These are phyloP conservation scores for Arabis alpina DNA, from an alignment of 345 rosid genomes.

Conservation along the genomic window DNA sequence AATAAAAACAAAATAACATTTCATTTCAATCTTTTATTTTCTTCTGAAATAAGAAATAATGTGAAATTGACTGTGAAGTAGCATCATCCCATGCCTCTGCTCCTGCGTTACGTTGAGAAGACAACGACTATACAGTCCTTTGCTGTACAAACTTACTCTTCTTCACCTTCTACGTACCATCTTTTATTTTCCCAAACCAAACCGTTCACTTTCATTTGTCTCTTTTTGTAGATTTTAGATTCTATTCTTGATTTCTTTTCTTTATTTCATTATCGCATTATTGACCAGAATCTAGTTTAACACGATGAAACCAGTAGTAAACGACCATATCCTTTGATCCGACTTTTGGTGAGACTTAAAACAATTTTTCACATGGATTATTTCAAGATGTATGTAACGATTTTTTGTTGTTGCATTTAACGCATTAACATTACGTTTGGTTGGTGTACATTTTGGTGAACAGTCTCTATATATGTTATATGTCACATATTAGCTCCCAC, in stretches of 20 bases:
- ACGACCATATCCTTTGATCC: too few species aligned
- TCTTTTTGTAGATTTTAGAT: constrained; percentile 32
- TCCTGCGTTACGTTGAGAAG: constrained; percentile 35
- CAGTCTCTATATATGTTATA: constrained; percentile 3
- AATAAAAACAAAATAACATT: constrained; percentile 23
- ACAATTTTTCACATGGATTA: not conserved
- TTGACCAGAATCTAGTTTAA: constrained; percentile 1
- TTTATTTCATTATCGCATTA: not conserved
- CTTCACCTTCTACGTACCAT: constrained; percentile 37
- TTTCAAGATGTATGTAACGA: not conserved
- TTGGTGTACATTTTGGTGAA: not conserved
- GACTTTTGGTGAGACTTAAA: not conserved
- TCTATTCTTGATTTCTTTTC: constrained; percentile 11
- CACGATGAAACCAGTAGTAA: not conserved
- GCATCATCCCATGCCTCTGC: constrained; percentile 36
- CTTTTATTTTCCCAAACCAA: constrained; percentile 17
- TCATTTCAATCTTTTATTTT: not conserved
- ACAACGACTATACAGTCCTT: constrained; percentile 38
- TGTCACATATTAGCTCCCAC: constrained; percentile 9
- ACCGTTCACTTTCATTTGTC: constrained; percentile 36
- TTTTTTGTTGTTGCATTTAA: not conserved
- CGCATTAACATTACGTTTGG: not conserved
- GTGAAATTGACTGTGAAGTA: constrained; percentile 30
- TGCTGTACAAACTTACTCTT: constrained; percentile 39
- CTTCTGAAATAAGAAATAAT: not conserved